These are phyloP conservation scores for Cercophora newfieldiana DNA, from an alignment of 495 filamentous ascomycete genomes.

Conservation along the genomic window DNA sequence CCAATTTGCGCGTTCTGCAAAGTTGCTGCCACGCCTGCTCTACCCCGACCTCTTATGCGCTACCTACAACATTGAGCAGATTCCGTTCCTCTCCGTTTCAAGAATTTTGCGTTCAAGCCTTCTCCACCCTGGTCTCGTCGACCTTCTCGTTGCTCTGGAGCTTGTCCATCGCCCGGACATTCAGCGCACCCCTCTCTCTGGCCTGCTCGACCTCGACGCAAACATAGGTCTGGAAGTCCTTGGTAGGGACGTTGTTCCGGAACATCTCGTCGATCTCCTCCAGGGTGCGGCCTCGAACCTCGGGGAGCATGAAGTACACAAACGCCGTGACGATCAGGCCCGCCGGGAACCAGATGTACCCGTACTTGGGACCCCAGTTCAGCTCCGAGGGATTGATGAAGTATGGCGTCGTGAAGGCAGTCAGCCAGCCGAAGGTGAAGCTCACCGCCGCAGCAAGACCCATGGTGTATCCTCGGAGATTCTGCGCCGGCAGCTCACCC, in stretches of 20 bases:
- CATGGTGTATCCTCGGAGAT: constrained; percentile 54
- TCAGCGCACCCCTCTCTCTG: neutral
- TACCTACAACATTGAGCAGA: no score
- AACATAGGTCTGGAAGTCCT: constrained; percentile 11
- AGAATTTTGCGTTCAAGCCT: no score
- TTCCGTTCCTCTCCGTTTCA: no score
- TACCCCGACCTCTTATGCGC: no score
- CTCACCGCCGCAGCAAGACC: constrained; percentile 52
- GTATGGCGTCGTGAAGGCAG: constrained; percentile 57
- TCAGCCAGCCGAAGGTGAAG: constrained; percentile 55
- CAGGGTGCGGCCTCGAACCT: constrained; percentile 52
- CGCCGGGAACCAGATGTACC: constrained; percentile 53
- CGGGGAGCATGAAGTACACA: constrained; percentile 52
- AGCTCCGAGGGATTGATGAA: constrained; percentile 58
- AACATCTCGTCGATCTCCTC: constrained; percentile 57
- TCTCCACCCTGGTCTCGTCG: neutral
- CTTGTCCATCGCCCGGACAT: neutral
- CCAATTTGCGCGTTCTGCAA: no score
- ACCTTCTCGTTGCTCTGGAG: neutral
- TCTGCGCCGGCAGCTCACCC: constrained; percentile 55
- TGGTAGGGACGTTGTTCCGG: neutral
- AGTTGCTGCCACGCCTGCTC: no score
- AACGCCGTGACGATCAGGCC: constrained; percentile 32
- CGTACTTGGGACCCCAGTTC: constrained; percentile 57
- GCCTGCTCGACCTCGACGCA: neutral